phyloP scores from a whole-genome alignment of 23 red algal genomes.

The Chondrus crispus region DNA sequence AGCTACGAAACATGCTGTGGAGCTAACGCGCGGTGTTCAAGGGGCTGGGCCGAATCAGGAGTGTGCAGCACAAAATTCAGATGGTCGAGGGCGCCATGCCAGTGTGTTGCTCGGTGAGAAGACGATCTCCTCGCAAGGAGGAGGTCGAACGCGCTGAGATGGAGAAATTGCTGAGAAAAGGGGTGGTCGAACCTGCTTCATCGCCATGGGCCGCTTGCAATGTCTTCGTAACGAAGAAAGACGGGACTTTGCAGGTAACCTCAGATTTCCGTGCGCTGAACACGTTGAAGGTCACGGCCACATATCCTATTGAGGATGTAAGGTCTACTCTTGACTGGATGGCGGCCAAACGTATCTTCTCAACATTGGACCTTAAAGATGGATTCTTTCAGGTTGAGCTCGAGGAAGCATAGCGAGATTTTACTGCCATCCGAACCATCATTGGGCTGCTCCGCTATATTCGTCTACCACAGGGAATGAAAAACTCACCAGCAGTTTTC shows the following conservation, averaged over 20 bases:
- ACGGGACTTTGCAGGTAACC: neutral
- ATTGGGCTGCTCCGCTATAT: neutral
- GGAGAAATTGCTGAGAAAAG: neutral
- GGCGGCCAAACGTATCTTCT: neutral
- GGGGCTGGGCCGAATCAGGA: neutral
- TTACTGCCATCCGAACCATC: neutral
- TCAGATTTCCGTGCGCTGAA: neutral
- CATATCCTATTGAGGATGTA: neutral
- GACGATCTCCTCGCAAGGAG: neutral
- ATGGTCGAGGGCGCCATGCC: neutral
- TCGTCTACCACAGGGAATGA: constrained; percentile 4
- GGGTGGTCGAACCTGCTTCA: neutral
- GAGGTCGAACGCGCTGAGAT: neutral
- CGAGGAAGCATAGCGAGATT: neutral
- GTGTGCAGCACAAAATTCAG: neutral
- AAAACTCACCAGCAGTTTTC: neutral
- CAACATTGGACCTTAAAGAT: neutral
- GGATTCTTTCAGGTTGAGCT: neutral
- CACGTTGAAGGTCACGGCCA: neutral
- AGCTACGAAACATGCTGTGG: neutral
- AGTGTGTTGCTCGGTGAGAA: neutral
- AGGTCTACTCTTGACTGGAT: neutral
- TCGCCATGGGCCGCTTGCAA: neutral
- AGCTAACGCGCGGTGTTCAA: neutral
- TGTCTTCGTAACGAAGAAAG: neutral